A percentile compares a stretch with the other conserved stretches of the same genome.
Conservation (phyloP, 345 rosid species). For the Gossypium anomalum region DNA sequence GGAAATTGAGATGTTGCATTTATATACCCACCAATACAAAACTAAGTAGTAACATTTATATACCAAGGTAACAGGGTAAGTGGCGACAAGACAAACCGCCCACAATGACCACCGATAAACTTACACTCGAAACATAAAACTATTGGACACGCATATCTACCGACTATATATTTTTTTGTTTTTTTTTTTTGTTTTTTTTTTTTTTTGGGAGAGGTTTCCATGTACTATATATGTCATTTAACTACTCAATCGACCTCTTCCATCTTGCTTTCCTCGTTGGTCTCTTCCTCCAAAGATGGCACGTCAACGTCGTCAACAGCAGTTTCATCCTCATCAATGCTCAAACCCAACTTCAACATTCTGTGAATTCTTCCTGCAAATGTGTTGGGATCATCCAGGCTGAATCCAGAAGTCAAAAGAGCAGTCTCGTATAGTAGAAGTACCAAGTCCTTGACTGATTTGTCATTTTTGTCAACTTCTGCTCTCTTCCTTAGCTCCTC, state of each 20-base stretch:
- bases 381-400: constrained; percentile 38
- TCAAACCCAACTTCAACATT: constrained; percentile 41
- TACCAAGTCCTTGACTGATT: constrained; percentile 38
- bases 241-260: constrained; percentile 13
- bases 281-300: constrained; percentile 12
- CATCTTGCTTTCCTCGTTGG: constrained; percentile 17
- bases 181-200: too few relatives aligned
- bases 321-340: constrained; percentile 34
- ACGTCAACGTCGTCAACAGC: constrained; percentile 16
- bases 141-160: too few relatives aligned
- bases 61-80: too few relatives aligned
- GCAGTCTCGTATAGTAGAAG: constrained; percentile 35
- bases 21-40: background rate
- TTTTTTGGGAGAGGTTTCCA: background rate
- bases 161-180: too few relatives aligned
- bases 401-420: constrained; percentile 39
- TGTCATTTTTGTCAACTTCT: constrained; percentile 39
- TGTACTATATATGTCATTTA: background rate
- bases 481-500: constrained; percentile 27
- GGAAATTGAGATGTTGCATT: background rate
- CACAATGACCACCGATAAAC: background rate
- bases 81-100: background rate
- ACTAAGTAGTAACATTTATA: background rate
- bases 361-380: constrained; percentile 38
- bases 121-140: too few relatives aligned